Conservation (phyloP, 257 asterid species). For the Petrea volubilis region DNA sequence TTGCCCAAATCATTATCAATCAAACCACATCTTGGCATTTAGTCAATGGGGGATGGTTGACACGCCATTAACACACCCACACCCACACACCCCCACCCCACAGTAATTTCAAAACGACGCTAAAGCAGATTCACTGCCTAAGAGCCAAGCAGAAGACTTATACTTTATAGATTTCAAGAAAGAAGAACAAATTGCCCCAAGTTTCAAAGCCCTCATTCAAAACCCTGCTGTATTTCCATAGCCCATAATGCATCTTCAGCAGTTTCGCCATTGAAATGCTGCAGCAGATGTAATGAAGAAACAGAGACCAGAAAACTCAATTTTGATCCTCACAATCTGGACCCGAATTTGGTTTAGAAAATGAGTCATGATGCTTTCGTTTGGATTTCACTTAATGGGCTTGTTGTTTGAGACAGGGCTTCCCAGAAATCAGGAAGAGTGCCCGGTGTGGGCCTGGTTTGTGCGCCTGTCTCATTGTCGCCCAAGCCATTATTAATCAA, state of each 20-base stretch:
- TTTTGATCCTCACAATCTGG: slow-evolving; percentile 65
- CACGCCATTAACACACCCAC: not conserved
- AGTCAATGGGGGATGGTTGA: too few species aligned
- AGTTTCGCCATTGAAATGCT: slow-evolving; percentile 39
- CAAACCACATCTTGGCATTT: too few species aligned
- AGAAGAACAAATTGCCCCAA: slow-evolving; percentile 10
- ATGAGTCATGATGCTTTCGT: slow-evolving; percentile 81
- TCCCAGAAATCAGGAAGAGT: slow-evolving; percentile 81
- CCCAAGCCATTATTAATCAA: slow-evolving; percentile 80
- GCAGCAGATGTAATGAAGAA: slow-evolving; percentile 20
- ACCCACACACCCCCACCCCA: too few species aligned
- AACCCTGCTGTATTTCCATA: slow-evolving; percentile 32
- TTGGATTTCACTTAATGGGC: slow-evolving; percentile 89
- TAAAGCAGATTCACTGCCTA: slow-evolving; percentile 1
- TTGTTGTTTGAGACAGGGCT: slow-evolving; percentile 79
- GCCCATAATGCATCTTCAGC: slow-evolving; percentile 35
- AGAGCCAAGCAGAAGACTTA: slow-evolving; percentile 14
- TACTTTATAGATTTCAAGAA: slow-evolving; percentile 4
- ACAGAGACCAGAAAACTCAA: slow-evolving; percentile 33
- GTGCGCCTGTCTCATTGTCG: slow-evolving; percentile 82
- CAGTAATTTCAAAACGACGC: too few species aligned
- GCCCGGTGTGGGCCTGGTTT: slow-evolving; percentile 85
- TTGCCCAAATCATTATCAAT: too few species aligned
- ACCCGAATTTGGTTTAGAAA: slow-evolving; percentile 56
- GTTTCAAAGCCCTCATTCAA: slow-evolving; percentile 17